These are phyloP conservation scores for Aspergillus chevalieri DNA, from an alignment of 2,329 filamentous ascomycete species.

Conservation along the genomic window DNA sequence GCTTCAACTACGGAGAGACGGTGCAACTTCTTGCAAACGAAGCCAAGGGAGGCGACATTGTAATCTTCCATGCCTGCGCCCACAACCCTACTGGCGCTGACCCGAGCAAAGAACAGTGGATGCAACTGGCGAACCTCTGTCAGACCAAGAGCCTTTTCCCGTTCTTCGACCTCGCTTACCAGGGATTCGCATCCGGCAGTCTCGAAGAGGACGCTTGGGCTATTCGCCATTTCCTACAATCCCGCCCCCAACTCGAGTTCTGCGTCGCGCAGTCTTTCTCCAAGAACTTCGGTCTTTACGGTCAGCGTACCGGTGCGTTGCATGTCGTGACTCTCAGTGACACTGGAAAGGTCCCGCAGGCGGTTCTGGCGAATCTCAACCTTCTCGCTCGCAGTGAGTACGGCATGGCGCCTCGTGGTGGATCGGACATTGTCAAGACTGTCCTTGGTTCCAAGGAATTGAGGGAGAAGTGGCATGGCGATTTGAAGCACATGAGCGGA, in stretches of 20 bases:
- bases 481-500: conserved; percentile 11
- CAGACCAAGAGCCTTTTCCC: conserved; percentile 43
- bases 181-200: conserved; percentile 86
- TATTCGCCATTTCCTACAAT: conserved; percentile 70
- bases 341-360: conserved; percentile 61
- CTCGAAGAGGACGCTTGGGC: conserved; percentile 74
- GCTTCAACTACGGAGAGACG: conserved; percentile 82
- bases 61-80: conserved; percentile 86
- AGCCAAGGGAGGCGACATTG: conserved; percentile 62
- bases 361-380: conserved; percentile 53
- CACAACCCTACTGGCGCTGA: conserved; percentile 97
- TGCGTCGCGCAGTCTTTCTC: conserved; percentile 16
- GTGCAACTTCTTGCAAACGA: conserved; percentile 55
- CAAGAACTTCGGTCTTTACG: conserved; percentile 66
- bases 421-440: conserved; percentile 13
- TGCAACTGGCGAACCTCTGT: conserved; percentile 70
- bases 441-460: conserved; percentile 6
- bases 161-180: conserved; percentile 83
- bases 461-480: conserved; percentile 8
- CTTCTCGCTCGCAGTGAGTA: conserved; percentile 13
- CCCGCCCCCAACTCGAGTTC: conserved; percentile 8
- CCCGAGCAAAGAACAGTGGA: conserved; percentile 86
- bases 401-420: conserved; percentile 12
- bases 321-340: conserved; percentile 63
- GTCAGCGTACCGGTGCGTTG: conserved; percentile 87